Evolutionary conservation across 208 protist genomes (phyloP).

Genomic region (Cochliopodium minus): DNA sequence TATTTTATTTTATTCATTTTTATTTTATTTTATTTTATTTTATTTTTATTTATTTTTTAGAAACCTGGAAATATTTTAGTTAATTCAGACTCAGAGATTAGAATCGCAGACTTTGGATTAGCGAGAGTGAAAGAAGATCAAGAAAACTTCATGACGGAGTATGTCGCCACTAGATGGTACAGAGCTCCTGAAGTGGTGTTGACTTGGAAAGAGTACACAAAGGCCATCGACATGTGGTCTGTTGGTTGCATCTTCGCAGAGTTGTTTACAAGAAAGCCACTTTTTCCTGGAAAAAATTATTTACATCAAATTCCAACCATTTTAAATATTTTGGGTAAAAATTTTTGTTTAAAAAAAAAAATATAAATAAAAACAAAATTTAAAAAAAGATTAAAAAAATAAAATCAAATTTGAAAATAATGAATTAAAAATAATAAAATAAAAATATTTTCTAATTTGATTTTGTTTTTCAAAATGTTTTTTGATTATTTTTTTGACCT

Average conservation of each 20-base stretch:
- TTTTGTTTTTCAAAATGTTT: no score
- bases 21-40: no score
- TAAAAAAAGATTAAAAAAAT: no score
- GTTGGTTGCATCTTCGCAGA: conserved; percentile 68
- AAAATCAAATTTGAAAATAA: no score
- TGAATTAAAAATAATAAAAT: no score
- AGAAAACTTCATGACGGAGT: conserved; percentile 48
- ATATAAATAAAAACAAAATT: no score
- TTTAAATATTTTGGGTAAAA: conserved; percentile 78
- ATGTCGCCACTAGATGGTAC: conserved; percentile 93
- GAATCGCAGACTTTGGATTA: conserved; percentile 75
- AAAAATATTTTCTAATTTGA: no score
- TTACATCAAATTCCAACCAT: conserved; percentile 85
- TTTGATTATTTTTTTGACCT: no score
- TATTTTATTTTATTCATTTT: no score
- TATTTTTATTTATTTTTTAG: no score
- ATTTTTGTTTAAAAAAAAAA: no score
- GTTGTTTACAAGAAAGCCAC: conserved; percentile 46
- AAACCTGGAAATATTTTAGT: conserved; percentile 77
- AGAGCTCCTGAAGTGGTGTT: conserved; percentile 92
- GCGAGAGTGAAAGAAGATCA: conserved; percentile 26
- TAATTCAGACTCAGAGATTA: conserved; percentile 64
- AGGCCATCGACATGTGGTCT: conserved; percentile 65
- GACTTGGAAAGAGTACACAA: conserved; percentile 11
- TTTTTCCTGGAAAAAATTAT: conserved; percentile 79